Conservation (phyloP, 148 eudicot genomes). For the Rhododendron kiyosumense region DNA sequence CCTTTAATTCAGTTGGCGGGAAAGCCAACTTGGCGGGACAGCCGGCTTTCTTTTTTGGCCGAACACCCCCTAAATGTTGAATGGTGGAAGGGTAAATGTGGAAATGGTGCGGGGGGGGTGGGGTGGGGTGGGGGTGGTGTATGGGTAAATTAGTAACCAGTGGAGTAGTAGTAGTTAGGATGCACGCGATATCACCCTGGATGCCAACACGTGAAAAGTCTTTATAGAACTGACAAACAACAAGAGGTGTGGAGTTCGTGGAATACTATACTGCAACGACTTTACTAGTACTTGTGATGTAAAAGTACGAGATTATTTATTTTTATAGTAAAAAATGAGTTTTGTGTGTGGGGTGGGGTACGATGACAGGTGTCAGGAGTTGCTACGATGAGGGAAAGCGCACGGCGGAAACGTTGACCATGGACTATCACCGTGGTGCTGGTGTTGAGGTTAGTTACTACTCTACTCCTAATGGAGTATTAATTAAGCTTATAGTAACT, state of each 20-base stretch:
- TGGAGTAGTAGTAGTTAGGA: neutral
- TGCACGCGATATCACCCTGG: neutral
- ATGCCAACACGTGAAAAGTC: neutral
- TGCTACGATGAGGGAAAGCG: conserved; percentile 99
- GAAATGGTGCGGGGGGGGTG: too few species aligned
- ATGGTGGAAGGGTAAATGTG: neutral
- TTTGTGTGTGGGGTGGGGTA: neutral
- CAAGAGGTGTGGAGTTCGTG: neutral
- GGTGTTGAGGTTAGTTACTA: conserved; percentile 66
- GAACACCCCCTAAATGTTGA: too few species aligned
- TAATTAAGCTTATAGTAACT: too few species aligned
- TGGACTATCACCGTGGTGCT: conserved; percentile 99
- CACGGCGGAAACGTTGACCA: conserved; percentile 92
- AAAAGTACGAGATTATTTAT: neutral
- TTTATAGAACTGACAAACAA: neutral
- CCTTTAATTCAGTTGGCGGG: too few species aligned
- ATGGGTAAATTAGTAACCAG: neutral
- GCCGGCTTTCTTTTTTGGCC: too few species aligned
- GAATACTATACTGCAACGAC: neutral
- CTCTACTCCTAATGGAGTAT: too few species aligned
- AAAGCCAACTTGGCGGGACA: too few species aligned
- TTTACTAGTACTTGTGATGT: neutral
- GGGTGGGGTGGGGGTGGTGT: too few species aligned
- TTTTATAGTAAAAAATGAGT: neutral
- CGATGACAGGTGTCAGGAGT: conserved; percentile 82